Evolutionary conservation across 768 basidiomycete genomes (phyloP).

Genomic region (Hericium coralloides): DNA sequence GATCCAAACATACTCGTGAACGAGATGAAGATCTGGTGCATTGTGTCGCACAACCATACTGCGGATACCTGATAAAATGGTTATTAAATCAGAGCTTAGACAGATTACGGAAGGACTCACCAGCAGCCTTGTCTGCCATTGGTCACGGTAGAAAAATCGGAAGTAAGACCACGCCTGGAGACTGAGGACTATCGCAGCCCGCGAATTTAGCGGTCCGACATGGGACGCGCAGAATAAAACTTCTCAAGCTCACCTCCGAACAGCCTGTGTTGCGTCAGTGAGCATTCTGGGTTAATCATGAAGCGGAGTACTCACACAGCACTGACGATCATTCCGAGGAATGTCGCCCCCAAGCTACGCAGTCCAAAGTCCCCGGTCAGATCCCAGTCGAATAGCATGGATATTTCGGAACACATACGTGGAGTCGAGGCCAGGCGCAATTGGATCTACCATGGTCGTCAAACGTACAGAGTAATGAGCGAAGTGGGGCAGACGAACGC

Average conservation of each 20-base stretch:
- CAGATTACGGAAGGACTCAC: background rate
- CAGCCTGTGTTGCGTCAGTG: background rate
- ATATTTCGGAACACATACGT: background rate
- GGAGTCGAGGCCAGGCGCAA: background rate
- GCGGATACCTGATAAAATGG: background rate
- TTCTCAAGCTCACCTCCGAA: background rate
- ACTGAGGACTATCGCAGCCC: background rate
- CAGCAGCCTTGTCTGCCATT: background rate
- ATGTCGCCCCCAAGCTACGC: background rate
- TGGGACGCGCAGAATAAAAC: background rate
- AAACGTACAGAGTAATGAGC: too few relatives aligned
- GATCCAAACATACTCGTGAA: background rate
- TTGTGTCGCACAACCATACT: background rate
- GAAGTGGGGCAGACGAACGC: too few relatives aligned
- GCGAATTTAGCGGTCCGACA: background rate
- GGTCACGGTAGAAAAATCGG: background rate
- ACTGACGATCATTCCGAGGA: background rate
- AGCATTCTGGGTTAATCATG: background rate
- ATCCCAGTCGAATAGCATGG: background rate
- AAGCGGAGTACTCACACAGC: background rate
- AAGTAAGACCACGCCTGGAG: background rate
- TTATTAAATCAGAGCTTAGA: background rate
- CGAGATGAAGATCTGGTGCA: background rate
- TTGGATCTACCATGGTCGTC: too few relatives aligned
- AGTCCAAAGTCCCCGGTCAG: background rate